phyloP scores from a whole-genome alignment of 2,329 filamentous ascomycete species.

The Pseudocercospora eumusae region DNA sequence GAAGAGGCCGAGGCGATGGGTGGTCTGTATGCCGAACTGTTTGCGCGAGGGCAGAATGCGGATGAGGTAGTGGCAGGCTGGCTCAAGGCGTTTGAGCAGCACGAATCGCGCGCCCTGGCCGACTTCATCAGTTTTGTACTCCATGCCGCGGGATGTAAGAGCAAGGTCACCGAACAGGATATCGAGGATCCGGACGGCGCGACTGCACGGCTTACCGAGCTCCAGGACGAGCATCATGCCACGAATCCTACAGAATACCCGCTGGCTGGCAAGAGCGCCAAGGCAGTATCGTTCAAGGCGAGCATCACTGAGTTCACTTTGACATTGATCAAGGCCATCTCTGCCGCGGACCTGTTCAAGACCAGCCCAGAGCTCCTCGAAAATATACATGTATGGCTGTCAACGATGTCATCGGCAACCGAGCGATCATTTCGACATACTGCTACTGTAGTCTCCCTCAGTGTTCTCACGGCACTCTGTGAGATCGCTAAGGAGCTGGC shows the following conservation, averaged over 20 bases:
- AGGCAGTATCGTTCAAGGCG: slow-evolving; percentile 71
- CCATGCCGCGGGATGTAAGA: slow-evolving; percentile 74
- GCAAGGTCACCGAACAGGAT: slow-evolving; percentile 76
- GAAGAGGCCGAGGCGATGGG: slow-evolving; percentile 55
- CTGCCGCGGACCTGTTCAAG: slow-evolving; percentile 80
- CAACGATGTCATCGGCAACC: slow-evolving; percentile 83
- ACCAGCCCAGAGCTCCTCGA: slow-evolving; percentile 75
- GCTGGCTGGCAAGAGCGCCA: slow-evolving; percentile 78
- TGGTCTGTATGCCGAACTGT: slow-evolving; percentile 63
- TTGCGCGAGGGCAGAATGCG: slow-evolving; percentile 55
- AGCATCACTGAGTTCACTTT: slow-evolving; percentile 77
- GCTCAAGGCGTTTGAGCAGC: slow-evolving; percentile 58
- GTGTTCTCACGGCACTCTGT: slow-evolving; percentile 77
- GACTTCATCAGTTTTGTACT: slow-evolving; percentile 65
- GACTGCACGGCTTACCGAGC: slow-evolving; percentile 72
- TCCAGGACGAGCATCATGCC: slow-evolving; percentile 86
- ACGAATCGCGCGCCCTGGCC: slow-evolving; percentile 57
- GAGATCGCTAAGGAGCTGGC: slow-evolving; percentile 70
- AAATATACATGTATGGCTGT: slow-evolving; percentile 86
- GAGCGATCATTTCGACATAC: slow-evolving; percentile 93
- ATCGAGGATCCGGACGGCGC: slow-evolving; percentile 88
- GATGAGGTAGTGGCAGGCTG: slow-evolving; percentile 61
- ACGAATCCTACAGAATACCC: slow-evolving; percentile 80
- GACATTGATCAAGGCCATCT: slow-evolving; percentile 72
- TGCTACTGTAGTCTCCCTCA: slow-evolving; percentile 78